Base-by-base conservation (phyloP, 345 rosid species). In the Lepidium sativum region DNA sequence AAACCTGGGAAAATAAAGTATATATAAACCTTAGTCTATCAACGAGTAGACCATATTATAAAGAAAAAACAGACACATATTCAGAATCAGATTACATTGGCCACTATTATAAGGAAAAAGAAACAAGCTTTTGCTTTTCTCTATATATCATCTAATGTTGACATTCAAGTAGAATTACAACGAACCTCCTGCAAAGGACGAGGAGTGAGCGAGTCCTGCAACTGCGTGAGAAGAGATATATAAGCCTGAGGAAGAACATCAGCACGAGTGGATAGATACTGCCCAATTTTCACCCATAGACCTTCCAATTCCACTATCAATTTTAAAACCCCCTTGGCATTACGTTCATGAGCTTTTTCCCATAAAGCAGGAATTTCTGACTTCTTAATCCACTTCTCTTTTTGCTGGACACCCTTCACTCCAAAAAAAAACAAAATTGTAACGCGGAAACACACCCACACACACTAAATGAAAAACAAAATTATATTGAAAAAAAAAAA, bases 151-250 rank as follows among this genome's bases (percentile, higher is more conserved):
- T 35, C 8, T 60, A 53, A 56, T 34, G 64, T 25, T 25, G 13
- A 60, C 3, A 53, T 29, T 56, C 16, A 62, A 6, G 8, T 35
- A 59, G 42, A 71, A 6, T 14, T 14, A 72, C 50, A 69, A 50
- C 31, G 1, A 50, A 87, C 99, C 99, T 94, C 99, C 65, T 75
- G 62, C 69, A 89, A 61, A 4, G 99, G 84, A 41, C 99, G 96
- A 68, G 99, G 96, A 69, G 99, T 97, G 54, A 89, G 92, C 33
- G 99, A 90, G 68, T 94, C 98, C 70, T 92, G 98, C 74, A 92
- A 75, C 84, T 86, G 94, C 75, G 48, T 86, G 72, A 92, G 96
- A 70, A 81, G 82, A 34, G 86, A 62, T 49, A 86, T 86, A 78
- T 86, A 92, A 1, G 96, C 90, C 55, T 53, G 72, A 72, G 98